phyloP scores from a whole-genome alignment of 2,329 filamentous ascomycete species.

The Delphinella strobiligena region DNA sequence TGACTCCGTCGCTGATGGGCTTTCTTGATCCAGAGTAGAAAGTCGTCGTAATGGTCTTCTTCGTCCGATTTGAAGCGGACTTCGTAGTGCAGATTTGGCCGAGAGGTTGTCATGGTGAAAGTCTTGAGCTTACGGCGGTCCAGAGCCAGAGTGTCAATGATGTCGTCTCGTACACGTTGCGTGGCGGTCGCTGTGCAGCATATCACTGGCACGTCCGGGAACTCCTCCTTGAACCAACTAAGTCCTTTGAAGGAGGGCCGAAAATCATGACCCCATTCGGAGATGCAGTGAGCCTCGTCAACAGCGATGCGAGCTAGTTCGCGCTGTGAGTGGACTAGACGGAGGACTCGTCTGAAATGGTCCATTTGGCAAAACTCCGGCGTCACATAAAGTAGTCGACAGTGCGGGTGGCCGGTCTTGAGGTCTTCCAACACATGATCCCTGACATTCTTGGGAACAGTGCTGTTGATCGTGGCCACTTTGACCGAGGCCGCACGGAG shows the following conservation, averaged over 20 bases:
- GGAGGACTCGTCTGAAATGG: conserved; percentile 62
- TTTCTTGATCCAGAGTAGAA: conserved; percentile 63
- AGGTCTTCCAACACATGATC: conserved; percentile 66
- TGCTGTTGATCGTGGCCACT: conserved; percentile 79
- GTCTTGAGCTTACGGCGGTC: conserved; percentile 51
- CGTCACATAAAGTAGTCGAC: conserved; percentile 80
- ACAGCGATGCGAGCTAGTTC: conserved; percentile 83
- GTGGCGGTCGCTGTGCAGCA: conserved; percentile 91
- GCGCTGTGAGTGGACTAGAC: conserved; percentile 62
- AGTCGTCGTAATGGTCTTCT: conserved; percentile 50
- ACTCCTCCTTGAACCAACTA: conserved; percentile 70
- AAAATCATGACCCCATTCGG: conserved; percentile 97
- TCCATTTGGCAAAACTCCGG: conserved; percentile 75
- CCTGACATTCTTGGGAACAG: conserved; percentile 54
- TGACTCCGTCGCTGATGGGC: conserved; percentile 57
- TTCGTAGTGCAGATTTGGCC: conserved; percentile 83
- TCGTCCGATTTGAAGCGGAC: conserved; percentile 72
- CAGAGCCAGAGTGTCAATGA: conserved; percentile 56
- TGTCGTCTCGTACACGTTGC: conserved; percentile 64
- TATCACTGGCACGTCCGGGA: conserved; percentile 79
- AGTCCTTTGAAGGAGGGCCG: conserved; percentile 82
- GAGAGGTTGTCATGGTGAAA: conserved; percentile 74
- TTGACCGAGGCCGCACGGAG: conserved; percentile 62
- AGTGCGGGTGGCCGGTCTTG: conserved; percentile 74
- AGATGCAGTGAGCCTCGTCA: conserved; percentile 94